Percentiles rank a stretch among this genome's conserved stretches.
Conservation (phyloP, 2,329 filamentous ascomycete species). For the Aspergillus eucalypticola region DNA sequence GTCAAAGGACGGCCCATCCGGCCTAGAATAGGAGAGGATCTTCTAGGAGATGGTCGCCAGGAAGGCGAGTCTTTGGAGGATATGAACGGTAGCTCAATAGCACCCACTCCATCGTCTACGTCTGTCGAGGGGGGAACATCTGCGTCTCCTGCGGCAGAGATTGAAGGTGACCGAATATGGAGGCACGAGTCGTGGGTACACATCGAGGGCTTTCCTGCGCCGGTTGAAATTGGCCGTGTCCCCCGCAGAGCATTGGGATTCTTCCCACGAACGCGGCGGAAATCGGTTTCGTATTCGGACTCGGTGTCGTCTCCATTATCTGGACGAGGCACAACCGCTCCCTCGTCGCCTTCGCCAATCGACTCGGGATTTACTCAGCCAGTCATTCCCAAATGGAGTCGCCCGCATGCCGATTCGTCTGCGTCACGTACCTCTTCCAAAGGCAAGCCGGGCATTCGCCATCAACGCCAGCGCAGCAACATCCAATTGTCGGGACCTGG, state of each 20-base stretch:
- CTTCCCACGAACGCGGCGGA: conserved; percentile 87
- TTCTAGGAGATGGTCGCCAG: conserved; percentile 26
- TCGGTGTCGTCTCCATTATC: conserved; percentile 51
- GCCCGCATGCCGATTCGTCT: conserved; percentile 31
- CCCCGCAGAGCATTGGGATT: conserved; percentile 80
- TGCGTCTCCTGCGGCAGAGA: conserved; percentile 30
- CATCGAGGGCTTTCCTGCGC: conserved; percentile 68
- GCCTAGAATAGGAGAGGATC: conserved; percentile 31
- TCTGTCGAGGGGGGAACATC: conserved; percentile 11
- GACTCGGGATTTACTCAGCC: conserved; percentile 29
- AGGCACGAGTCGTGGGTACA: conserved; percentile 87
- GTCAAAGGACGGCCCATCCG: conserved; percentile 68
- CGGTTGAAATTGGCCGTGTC: conserved; percentile 83
- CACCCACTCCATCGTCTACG: conserved; percentile 21
- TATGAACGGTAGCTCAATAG: conserved; percentile 36
- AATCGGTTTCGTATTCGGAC: conserved; percentile 66
- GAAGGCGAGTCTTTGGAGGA: conserved; percentile 33
- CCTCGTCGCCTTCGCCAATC: conserved; percentile 29
- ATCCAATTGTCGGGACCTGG: conserved; percentile 77
- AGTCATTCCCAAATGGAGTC: conserved; percentile 28
- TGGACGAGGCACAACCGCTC: conserved; percentile 32
- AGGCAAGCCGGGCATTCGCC: conserved; percentile 39
- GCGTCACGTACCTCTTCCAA: conserved; percentile 27
- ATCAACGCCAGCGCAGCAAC: conserved; percentile 44
- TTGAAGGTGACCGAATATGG: conserved; percentile 69